phyloP scores from a whole-genome alignment of 257 asterid genomes.

The Osmanthus fragrans region DNA sequence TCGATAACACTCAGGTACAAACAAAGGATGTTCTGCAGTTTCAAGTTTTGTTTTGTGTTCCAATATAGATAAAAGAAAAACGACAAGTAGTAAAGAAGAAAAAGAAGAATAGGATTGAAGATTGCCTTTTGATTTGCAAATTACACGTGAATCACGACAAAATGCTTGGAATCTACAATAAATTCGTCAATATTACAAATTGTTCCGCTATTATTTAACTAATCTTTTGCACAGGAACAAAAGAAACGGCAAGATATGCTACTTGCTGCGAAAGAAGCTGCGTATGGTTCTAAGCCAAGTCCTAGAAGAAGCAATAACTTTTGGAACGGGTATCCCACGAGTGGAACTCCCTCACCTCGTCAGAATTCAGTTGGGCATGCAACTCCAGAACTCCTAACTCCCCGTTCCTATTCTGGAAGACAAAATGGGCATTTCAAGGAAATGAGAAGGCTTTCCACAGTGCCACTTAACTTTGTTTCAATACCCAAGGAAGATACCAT shows the following conservation, averaged over 20 bases:
- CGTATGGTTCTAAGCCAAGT: conserved; percentile 84
- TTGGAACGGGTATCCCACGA: conserved; percentile 54
- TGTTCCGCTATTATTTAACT: conserved; percentile 13
- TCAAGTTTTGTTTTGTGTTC: too few relatives aligned
- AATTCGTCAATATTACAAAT: background rate
- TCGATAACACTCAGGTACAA: too few relatives aligned
- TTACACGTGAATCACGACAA: background rate
- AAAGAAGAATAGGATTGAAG: background rate
- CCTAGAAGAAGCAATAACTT: conserved; percentile 82
- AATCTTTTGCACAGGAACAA: conserved; percentile 53
- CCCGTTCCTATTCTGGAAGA: conserved; percentile 77
- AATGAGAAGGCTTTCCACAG: conserved; percentile 77
- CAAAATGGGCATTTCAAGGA: conserved; percentile 72
- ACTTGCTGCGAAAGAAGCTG: conserved; percentile 79
- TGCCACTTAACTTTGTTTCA: conserved; percentile 69
- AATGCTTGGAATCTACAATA: too few relatives aligned
- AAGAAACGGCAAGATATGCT: conserved; percentile 83
- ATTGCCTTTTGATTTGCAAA: background rate
- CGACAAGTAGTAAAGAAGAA: too few relatives aligned
- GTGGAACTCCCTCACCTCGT: conserved; percentile 87
- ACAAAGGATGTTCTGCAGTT: background rate
- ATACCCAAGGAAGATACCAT: conserved; percentile 80
- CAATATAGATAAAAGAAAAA: too few relatives aligned
- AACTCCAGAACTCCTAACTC: conserved; percentile 69
- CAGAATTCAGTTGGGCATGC: conserved; percentile 72